Evolutionary conservation across 164 flowering plant species (phyloP).

Genomic region (Buxus sempervirens): DNA sequence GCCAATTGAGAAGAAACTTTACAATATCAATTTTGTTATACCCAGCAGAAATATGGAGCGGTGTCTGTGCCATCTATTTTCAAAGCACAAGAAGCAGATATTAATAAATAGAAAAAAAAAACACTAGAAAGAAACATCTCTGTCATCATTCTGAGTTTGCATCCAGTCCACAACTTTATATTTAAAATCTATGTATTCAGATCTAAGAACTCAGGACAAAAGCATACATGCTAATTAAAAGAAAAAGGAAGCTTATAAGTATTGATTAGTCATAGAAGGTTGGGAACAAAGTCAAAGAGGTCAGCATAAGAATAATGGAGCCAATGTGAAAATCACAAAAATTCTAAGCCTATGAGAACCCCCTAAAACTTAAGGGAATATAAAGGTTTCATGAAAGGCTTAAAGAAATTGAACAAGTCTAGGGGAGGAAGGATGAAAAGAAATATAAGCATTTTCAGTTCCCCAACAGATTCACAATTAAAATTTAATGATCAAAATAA

Average conservation of each 20-base stretch:
- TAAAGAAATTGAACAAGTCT: neutral
- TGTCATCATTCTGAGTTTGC: neutral
- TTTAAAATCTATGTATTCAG: too few species aligned
- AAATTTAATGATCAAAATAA: too few species aligned
- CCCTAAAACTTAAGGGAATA: too few species aligned
- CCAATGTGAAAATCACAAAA: neutral
- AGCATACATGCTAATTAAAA: neutral
- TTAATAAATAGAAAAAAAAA: constrained; percentile 5
- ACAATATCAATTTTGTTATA: constrained; percentile 63
- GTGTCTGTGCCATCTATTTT: constrained; percentile 90
- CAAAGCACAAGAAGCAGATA: neutral
- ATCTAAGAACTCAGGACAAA: neutral
- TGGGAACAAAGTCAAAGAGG: neutral
- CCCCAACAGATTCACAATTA: too few species aligned
- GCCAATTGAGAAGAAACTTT: constrained; percentile 63
- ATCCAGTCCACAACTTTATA: neutral
- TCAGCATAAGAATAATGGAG: neutral
- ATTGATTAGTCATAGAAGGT: neutral
- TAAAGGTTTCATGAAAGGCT: neutral
- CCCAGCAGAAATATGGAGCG: constrained; percentile 92
- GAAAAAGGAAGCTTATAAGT: neutral
- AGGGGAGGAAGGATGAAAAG: too few species aligned
- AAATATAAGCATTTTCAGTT: too few species aligned
- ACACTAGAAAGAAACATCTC: neutral
- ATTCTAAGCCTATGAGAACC: neutral